Conservation (phyloP, 2,329 filamentous ascomycete species). For the Colletotrichum scovillei region DNA sequence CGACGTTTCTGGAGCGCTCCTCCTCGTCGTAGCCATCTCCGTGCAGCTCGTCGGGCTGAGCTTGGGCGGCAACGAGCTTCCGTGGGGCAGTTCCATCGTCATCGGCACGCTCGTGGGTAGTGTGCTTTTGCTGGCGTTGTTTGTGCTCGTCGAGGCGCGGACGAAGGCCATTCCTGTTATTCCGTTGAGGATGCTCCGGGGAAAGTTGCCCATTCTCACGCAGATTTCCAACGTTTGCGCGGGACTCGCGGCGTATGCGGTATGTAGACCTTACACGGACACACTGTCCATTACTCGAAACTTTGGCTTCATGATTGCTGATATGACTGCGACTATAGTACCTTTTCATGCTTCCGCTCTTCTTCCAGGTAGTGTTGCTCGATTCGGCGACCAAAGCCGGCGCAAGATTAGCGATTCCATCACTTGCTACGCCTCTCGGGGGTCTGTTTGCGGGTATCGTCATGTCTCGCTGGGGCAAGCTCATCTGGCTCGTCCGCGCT, state of each 20-base stretch:
- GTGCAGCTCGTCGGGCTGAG: slow-evolving; percentile 67
- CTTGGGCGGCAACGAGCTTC: slow-evolving; percentile 65
- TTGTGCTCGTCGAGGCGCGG: slow-evolving; percentile 60
- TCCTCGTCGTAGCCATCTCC: slow-evolving; percentile 69
- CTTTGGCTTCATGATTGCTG: not conserved
- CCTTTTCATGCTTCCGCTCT: slow-evolving; percentile 76
- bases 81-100: slow-evolving; percentile 63
- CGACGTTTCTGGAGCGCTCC: slow-evolving; percentile 66
- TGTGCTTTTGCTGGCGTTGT: slow-evolving; percentile 53
- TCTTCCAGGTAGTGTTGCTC: slow-evolving; percentile 74
- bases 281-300: not conserved
- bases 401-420: slow-evolving; percentile 71
- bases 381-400: slow-evolving; percentile 74
- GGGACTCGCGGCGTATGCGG: slow-evolving; percentile 71
- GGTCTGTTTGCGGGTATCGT: slow-evolving; percentile 67
- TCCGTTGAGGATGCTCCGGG: slow-evolving; percentile 66
- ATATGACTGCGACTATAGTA: slow-evolving; percentile 52
- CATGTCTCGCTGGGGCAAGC: slow-evolving; percentile 66
- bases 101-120: slow-evolving; percentile 57
- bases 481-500: slow-evolving; percentile 62
- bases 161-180: slow-evolving; percentile 65
- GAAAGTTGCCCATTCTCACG: slow-evolving; percentile 63
- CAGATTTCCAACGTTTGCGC: slow-evolving; percentile 70
- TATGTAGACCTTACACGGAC: slow-evolving; percentile 48
- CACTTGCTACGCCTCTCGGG: slow-evolving; percentile 67